phyloP scores from a whole-genome alignment of 2,329 filamentous ascomycete genomes.

The Colletotrichum gigasporum region DNA sequence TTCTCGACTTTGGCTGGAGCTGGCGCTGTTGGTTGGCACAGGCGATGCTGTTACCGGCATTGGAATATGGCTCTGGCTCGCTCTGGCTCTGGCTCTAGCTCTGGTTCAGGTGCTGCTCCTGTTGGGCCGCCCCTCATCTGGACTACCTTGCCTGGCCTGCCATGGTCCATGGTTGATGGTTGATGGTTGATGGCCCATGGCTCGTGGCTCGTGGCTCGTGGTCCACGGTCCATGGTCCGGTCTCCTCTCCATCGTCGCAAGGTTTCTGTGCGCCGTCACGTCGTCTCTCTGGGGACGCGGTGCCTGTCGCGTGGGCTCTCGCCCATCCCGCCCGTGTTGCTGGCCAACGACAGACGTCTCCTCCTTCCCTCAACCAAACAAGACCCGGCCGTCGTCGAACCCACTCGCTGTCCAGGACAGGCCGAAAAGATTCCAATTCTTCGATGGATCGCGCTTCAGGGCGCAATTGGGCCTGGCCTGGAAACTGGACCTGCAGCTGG shows the following conservation, averaged over 20 bases:
- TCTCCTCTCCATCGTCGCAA: conserved; percentile 7
- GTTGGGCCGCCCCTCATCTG: background rate
- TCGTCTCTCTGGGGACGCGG: conserved; percentile 5
- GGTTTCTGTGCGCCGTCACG: conserved; percentile 9
- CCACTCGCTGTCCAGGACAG: conserved; percentile 11
- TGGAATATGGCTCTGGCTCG: background rate
- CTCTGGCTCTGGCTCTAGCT: background rate
- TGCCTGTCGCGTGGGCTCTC: conserved; percentile 20
- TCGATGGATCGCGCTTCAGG: conserved; percentile 15
- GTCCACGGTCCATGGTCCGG: conserved; percentile 10
- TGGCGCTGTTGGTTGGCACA: too few species aligned
- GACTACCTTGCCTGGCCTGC: too few species aligned
- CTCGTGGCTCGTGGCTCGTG: too few species aligned
- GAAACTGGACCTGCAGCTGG: conserved; percentile 21
- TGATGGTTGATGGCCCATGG: too few species aligned
- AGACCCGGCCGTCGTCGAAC: background rate
- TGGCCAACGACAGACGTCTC: background rate
- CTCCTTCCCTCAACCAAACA: conserved; percentile 6
- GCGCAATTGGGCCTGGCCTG: conserved; percentile 10
- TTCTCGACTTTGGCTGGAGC: background rate
- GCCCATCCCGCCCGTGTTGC: conserved; percentile 1
- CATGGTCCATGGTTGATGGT: too few species aligned
- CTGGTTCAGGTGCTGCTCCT: background rate
- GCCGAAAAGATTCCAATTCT: conserved; percentile 18
- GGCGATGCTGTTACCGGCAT: too few species aligned